Percentiles rank a stretch among this genome's conserved stretches.
These are phyloP conservation scores for Sporisorium exsertum DNA, from an alignment of 1,284 basidiomycete species.

Conservation along the genomic window DNA sequence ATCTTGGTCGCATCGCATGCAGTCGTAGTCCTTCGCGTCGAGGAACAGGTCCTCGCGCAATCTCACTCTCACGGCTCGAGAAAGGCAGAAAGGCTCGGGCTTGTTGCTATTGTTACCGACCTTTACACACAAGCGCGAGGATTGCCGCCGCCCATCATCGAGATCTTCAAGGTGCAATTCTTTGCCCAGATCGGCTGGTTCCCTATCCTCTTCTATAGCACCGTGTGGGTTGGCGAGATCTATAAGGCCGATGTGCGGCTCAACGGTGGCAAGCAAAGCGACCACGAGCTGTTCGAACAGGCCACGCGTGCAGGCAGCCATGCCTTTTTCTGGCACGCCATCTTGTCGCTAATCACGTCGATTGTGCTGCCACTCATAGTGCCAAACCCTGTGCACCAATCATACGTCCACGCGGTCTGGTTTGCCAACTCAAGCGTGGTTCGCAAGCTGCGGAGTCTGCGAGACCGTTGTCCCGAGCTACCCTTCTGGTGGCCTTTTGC, in stretches of 20 bases:
- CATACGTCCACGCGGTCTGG: slow-evolving; percentile 12
- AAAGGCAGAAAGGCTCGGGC: slow-evolving; percentile 7
- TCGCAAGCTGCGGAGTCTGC: slow-evolving; percentile 17
- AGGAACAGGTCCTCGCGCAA: slow-evolving; percentile 46
- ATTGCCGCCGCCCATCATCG: slow-evolving; percentile 51
- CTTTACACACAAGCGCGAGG: slow-evolving; percentile 38
- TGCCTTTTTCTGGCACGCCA: slow-evolving; percentile 81
- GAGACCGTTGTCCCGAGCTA: slow-evolving; percentile 40
- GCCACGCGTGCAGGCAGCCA: slow-evolving; percentile 84
- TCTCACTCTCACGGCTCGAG: background rate
- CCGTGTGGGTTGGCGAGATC: slow-evolving; percentile 64
- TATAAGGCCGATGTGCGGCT: slow-evolving; percentile 48
- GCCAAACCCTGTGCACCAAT: slow-evolving; percentile 39
- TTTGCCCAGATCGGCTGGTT: slow-evolving; percentile 67
- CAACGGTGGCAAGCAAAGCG: slow-evolving; percentile 37
- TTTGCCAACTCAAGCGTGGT: slow-evolving; percentile 16
- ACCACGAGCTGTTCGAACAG: slow-evolving; percentile 70
- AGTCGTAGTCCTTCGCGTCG: slow-evolving; percentile 34
- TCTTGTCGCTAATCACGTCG: slow-evolving; percentile 79
- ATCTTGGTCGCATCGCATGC: slow-evolving; percentile 57
- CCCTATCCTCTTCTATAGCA: slow-evolving; percentile 61
- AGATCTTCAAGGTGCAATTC: slow-evolving; percentile 62
- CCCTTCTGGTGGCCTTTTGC: slow-evolving; percentile 60
- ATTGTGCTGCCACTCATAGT: slow-evolving; percentile 81
- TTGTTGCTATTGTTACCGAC: slow-evolving; percentile 20